Evolutionary conservation across 2,329 filamentous ascomycete species (phyloP).

Genomic region (Phaeosphaeriaceae sp.): DNA sequence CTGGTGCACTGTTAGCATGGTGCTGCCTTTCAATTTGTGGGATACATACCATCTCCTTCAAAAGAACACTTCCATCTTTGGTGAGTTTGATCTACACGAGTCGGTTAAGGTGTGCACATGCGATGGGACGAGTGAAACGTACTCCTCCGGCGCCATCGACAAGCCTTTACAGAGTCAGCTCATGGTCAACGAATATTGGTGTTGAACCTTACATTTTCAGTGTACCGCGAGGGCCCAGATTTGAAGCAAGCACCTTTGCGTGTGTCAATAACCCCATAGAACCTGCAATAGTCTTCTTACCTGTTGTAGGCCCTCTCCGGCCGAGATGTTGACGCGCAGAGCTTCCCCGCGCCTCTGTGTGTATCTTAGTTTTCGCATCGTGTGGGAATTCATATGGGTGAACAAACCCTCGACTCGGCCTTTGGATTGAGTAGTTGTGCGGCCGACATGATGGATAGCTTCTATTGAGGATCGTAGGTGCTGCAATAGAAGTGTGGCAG

Average conservation of each 20-base stretch:
- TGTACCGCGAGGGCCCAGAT: conserved; percentile 90
- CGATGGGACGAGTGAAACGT: conserved; percentile 33
- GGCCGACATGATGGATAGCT: conserved; percentile 76
- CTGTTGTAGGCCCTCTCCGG: conserved; percentile 79
- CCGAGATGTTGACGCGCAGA: conserved; percentile 94
- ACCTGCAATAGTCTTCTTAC: conserved; percentile 47
- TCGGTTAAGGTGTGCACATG: conserved; percentile 21
- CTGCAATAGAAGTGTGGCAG: conserved; percentile 14
- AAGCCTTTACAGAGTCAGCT: conserved; percentile 56
- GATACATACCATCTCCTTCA: conserved; percentile 68
- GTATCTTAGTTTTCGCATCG: conserved; percentile 53
- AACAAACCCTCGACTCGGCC: conserved; percentile 90
- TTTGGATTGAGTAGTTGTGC: conserved; percentile 98
- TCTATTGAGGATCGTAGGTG: conserved; percentile 31
- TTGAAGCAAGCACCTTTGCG: conserved; percentile 91
- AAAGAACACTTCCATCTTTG: conserved; percentile 92
- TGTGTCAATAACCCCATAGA: not conserved
- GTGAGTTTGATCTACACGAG: conserved; percentile 87
- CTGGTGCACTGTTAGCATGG: conserved; percentile 40
- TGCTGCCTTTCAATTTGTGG: not conserved
- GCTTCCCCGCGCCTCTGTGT: conserved; percentile 92
- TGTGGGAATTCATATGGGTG: conserved; percentile 12
- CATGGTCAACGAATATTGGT: conserved; percentile 4
- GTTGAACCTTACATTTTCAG: conserved; percentile 85
- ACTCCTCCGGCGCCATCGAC: conserved; percentile 69